Conservation (phyloP, 352 stramenopile species). For the Pythium sukuiense region DNA sequence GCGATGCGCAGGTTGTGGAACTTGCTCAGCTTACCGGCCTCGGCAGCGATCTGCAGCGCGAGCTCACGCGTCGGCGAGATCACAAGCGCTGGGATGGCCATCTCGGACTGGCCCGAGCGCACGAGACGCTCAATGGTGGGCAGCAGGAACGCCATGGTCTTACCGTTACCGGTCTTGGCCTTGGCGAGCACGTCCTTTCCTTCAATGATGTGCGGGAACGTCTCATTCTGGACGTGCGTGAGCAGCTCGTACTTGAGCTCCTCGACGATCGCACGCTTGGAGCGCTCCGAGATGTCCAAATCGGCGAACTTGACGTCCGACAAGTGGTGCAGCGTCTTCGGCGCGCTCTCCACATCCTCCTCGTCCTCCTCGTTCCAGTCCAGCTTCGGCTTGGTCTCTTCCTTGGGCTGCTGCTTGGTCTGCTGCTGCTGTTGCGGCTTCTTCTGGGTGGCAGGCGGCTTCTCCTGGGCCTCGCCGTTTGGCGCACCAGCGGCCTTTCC, state of each 20-base stretch:
- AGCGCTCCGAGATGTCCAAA: conserved; percentile 33
- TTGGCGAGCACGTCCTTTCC: conserved; percentile 87
- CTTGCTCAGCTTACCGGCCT: conserved; percentile 84
- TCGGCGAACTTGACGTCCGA: conserved; percentile 29
- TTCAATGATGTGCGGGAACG: conserved; percentile 48
- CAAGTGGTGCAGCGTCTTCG: conserved; percentile 29
- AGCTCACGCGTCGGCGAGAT: conserved; percentile 91
- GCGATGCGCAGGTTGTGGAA: conserved; percentile 75
- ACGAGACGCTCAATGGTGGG: conserved; percentile 62
- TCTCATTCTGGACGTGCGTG: conserved; percentile 82
- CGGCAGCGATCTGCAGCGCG: conserved; percentile 88
- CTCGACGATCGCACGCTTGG: conserved; percentile 47
- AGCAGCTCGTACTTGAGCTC: conserved; percentile 70
- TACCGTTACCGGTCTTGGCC: conserved; percentile 74
- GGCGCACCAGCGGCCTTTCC: conserved; percentile 18
- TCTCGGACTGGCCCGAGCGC: conserved; percentile 48
- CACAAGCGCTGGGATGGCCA: conserved; percentile 71
- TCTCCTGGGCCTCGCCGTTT: conserved; percentile 9
- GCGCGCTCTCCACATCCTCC: conserved; percentile 16
- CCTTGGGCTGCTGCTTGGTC: conserved; percentile 6
- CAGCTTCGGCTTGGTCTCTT: conserved; percentile 13
- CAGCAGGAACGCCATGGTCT: conserved; percentile 77
- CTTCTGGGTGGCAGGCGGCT: conserved; percentile 9
- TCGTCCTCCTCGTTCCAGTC: conserved; percentile 4
- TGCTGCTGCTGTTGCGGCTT: conserved; percentile 18